Percentiles rank a stretch among this genome's conserved stretches.
phyloP scores from a whole-genome alignment of 2,329 filamentous ascomycete species.

The Exophiala phaeomuriformis region DNA sequence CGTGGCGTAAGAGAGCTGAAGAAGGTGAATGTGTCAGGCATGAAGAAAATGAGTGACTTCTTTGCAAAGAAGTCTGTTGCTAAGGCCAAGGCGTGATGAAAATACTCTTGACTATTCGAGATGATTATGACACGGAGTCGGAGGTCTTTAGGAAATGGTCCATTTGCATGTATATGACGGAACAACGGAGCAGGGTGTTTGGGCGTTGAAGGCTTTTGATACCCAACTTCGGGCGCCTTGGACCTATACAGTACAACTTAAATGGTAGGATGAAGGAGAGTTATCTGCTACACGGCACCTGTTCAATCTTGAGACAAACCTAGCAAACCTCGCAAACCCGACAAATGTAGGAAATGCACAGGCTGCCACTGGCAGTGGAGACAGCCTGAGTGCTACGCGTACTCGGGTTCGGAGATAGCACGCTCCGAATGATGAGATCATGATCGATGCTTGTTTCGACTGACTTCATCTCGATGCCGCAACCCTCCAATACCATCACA shows the following conservation, averaged over 20 bases:
- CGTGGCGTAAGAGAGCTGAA: constrained; percentile 70
- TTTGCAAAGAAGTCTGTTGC: constrained; percentile 58
- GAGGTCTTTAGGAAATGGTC: too few species aligned
- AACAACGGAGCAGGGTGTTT: background rate
- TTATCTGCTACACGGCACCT: too few species aligned
- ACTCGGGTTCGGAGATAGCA: background rate
- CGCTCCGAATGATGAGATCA: background rate
- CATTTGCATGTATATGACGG: too few species aligned
- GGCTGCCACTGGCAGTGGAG: background rate
- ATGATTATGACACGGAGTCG: too few species aligned
- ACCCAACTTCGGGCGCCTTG: too few species aligned
- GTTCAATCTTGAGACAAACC: too few species aligned
- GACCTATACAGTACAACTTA: too few species aligned
- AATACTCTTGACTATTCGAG: background rate
- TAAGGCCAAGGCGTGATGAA: constrained; percentile 9
- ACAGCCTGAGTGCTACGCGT: too few species aligned
- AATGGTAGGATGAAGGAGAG: too few species aligned
- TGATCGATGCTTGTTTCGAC: background rate
- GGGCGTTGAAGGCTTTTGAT: too few species aligned
- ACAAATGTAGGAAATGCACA: too few species aligned
- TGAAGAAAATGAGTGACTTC: constrained; percentile 96
- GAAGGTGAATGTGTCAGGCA: constrained; percentile 84
- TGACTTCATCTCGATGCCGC: background rate
- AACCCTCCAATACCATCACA: background rate
- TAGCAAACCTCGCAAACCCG: too few species aligned